A percentile compares a stretch with the other conserved stretches of the same genome.
These are phyloP conservation scores for Talaromyces verruculosus DNA, from an alignment of 2,329 filamentous ascomycete genomes.

Conservation along the genomic window DNA sequence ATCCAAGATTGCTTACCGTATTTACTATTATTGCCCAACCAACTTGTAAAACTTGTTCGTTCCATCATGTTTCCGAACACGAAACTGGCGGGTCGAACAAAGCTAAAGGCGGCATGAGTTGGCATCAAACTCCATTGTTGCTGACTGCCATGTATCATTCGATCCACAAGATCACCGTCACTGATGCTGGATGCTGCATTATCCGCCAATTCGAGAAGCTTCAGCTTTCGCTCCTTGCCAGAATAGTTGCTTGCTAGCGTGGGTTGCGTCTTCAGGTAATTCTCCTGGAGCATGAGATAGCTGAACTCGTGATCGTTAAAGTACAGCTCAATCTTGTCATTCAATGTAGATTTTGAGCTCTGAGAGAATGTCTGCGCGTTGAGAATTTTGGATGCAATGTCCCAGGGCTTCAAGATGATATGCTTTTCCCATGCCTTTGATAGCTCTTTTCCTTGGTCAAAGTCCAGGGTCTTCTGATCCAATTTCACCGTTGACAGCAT, in stretches of 20 bases:
- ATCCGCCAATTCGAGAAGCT: conserved; percentile 81
- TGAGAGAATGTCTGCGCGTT: conserved; percentile 81
- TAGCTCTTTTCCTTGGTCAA: conserved; percentile 86
- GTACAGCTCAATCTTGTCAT: conserved; percentile 97
- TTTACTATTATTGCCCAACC: conserved; percentile 96
- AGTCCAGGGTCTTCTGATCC: conserved; percentile 76
- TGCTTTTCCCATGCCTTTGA: conserved; percentile 99
- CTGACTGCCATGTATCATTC: conserved; percentile 97
- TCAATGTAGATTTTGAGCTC: conserved; percentile 80
- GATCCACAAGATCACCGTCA: conserved; percentile 91
- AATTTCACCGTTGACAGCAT: conserved; percentile 95
- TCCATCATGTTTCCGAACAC: conserved; percentile 74
- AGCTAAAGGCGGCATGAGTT: conserved; percentile 90
- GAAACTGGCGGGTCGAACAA: conserved; percentile 86
- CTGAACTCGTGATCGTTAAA: conserved; percentile 99
- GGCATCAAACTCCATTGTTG: conserved; percentile 99
- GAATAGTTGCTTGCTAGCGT: conserved; percentile 61
- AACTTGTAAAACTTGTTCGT: conserved; percentile 75
- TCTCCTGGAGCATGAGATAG: conserved; percentile 96
- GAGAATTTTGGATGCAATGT: conserved; percentile 92
- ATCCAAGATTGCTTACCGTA: conserved; percentile 54
- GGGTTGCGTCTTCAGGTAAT: conserved; percentile 85
- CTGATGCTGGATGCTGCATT: conserved; percentile 93
- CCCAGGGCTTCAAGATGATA: conserved; percentile 94
- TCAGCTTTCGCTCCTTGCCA: conserved; percentile 70